These are phyloP conservation scores for Juncus inflexus DNA, from an alignment of 176 grass and related monocot species.

Conservation along the genomic window DNA sequence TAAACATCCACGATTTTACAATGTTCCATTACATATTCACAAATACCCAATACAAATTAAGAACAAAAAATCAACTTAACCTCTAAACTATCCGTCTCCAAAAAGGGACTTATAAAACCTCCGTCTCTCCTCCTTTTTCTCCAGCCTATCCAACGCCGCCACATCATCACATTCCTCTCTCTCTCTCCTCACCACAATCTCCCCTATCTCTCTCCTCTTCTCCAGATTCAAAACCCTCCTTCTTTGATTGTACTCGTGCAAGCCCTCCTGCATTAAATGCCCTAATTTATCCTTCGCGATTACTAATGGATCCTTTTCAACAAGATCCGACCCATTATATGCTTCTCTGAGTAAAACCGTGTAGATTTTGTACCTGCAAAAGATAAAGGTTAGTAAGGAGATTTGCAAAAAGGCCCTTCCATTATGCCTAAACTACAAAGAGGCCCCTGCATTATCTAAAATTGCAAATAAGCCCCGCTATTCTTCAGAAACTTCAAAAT, in stretches of 20 bases:
- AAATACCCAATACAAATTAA: background rate
- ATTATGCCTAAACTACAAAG: too few species aligned
- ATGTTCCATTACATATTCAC: background rate
- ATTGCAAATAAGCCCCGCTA: too few species aligned
- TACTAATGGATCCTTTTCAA: constrained; percentile 72
- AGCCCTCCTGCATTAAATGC: constrained; percentile 87
- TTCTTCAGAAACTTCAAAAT: too few species aligned
- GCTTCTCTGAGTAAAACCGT: constrained; percentile 67
- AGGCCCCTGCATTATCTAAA: too few species aligned
- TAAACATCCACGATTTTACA: background rate
- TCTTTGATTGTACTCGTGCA: constrained; percentile 72
- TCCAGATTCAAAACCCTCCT: constrained; percentile 47
- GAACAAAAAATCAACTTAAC: background rate
- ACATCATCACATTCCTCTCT: constrained; percentile 34
- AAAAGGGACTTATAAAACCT: constrained; percentile 77
- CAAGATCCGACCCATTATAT: constrained; percentile 59
- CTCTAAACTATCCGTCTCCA: constrained; percentile 34
- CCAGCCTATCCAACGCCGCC: constrained; percentile 28
- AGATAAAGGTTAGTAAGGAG: too few species aligned
- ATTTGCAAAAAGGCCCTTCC: too few species aligned
- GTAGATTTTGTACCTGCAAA: constrained; percentile 62
- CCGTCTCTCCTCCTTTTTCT: constrained; percentile 70
- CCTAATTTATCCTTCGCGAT: constrained; percentile 60
- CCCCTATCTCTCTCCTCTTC: constrained; percentile 71
- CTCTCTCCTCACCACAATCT: constrained; percentile 53